Evolutionary conservation across 306 rosid genomes (phyloP).

Genomic region (Ammopiptanthus mongolicus): DNA sequence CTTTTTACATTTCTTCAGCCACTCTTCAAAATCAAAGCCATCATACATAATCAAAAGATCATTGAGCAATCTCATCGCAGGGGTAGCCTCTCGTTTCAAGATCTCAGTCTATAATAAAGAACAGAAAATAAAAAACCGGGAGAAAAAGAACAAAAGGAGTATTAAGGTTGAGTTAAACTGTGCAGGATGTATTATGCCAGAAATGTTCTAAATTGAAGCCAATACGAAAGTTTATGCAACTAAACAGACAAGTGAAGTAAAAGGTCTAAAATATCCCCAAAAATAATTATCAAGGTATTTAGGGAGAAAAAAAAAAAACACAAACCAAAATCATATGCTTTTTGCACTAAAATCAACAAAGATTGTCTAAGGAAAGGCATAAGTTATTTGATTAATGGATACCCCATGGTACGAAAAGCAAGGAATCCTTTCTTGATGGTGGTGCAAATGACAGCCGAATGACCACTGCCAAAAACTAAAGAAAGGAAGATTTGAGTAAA

Average conservation of each 20-base stretch:
- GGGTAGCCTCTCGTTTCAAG: conserved; percentile 80
- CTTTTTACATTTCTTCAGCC: conserved; percentile 82
- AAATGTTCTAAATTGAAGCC: neutral
- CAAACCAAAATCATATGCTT: neutral
- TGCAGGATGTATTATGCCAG: conserved; percentile 15
- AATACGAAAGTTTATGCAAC: neutral
- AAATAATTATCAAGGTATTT: neutral
- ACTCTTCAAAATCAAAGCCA: conserved; percentile 56
- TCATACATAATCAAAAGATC: conserved; percentile 84
- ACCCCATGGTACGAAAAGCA: neutral
- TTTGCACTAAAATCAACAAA: neutral
- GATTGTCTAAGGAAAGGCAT: neutral
- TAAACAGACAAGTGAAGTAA: neutral
- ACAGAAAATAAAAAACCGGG: neutral
- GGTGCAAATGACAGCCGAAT: neutral
- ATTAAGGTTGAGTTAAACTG: neutral
- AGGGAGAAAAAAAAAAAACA: neutral
- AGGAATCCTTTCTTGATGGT: neutral
- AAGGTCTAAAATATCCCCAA: neutral
- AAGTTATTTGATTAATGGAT: neutral
- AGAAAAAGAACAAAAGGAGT: neutral
- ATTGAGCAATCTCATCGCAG: conserved; percentile 88
- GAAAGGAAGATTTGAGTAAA: neutral
- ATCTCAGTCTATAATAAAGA: conserved; percentile 65
- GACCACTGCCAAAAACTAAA: neutral